Percentiles rank a stretch among this genome's conserved stretches.
phyloP scores from a whole-genome alignment of 2,329 filamentous ascomycete genomes.

The Phialophora macrospora region DNA sequence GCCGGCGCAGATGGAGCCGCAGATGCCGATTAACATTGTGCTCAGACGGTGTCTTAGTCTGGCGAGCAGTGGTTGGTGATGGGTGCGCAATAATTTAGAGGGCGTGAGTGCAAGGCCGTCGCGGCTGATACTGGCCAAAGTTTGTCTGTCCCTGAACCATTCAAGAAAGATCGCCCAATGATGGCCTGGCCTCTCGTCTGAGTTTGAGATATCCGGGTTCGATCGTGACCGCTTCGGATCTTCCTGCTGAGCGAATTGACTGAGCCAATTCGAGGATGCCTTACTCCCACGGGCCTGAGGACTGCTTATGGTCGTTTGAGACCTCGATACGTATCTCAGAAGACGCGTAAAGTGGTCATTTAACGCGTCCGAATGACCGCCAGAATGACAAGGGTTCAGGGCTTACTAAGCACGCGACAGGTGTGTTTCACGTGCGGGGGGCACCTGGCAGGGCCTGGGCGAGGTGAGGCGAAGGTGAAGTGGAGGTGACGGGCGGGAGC shows the following conservation, averaged over 20 bases:
- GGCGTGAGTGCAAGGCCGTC: background rate
- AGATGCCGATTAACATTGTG: slow-evolving; percentile 61
- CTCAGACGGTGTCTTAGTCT: background rate
- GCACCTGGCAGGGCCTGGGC: background rate
- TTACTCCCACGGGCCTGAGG: background rate
- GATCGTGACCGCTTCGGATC: background rate
- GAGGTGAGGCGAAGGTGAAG: background rate
- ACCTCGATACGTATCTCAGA: background rate
- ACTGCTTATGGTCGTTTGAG: background rate
- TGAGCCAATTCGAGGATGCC: no score
- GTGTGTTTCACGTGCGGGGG: background rate
- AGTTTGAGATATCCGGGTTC: background rate
- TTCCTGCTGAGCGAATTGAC: no score
- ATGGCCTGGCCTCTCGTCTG: background rate
- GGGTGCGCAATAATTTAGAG: no score
- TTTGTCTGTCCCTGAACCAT: background rate
- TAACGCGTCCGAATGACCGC: slow-evolving; percentile 12
- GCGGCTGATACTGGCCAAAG: background rate
- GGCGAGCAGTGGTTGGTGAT: background rate
- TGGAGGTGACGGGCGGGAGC: background rate
- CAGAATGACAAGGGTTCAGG: background rate
- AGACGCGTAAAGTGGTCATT: slow-evolving; percentile 36
- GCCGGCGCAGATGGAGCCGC: slow-evolving; percentile 80
- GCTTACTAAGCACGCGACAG: background rate
- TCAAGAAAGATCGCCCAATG: background rate